Percentiles rank a stretch among this genome's conserved stretches.
Evolutionary conservation across 768 basidiomycete genomes (phyloP).

Genomic region (Lactifluus volemus): DNA sequence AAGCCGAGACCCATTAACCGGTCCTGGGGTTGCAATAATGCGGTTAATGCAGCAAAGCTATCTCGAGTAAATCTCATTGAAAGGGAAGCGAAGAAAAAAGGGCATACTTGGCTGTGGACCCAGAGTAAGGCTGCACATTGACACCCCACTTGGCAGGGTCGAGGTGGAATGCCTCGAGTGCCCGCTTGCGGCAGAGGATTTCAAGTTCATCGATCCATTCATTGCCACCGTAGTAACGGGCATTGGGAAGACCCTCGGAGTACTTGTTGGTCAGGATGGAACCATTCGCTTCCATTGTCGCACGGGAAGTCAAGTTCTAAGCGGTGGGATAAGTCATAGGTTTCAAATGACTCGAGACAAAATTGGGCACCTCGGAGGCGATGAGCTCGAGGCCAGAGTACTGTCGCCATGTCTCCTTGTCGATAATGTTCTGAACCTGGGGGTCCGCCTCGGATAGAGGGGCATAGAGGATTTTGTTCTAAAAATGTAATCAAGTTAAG

Average conservation of each 20-base stretch:
- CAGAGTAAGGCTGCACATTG: slow-evolving; percentile 98
- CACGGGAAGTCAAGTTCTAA: slow-evolving; percentile 92
- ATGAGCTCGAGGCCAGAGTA: slow-evolving; percentile 97
- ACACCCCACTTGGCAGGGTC: slow-evolving; percentile 93
- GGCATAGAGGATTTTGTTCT: slow-evolving; percentile 91
- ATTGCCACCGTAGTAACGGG: slow-evolving; percentile 96
- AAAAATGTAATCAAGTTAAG: background rate
- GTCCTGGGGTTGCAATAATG: slow-evolving; percentile 93
- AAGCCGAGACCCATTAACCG: slow-evolving; percentile 98
- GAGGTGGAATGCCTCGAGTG: slow-evolving; percentile 91
- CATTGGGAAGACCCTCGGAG: slow-evolving; percentile 97
- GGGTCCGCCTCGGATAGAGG: slow-evolving; percentile 89
- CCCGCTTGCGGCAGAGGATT: slow-evolving; percentile 88
- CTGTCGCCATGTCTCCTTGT: slow-evolving; percentile 98
- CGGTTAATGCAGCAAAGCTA: slow-evolving; percentile 95
- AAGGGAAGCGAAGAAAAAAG: background rate
- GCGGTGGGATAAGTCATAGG: background rate
- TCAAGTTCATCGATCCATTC: slow-evolving; percentile 98
- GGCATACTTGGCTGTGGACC: slow-evolving; percentile 83
- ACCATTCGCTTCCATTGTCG: slow-evolving; percentile 97
- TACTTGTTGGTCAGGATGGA: slow-evolving; percentile 99
- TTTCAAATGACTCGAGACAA: background rate
- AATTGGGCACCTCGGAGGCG: slow-evolving; percentile 77
- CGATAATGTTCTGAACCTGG: slow-evolving; percentile 93
- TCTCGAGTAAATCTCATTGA: slow-evolving; percentile 2